Conservation (phyloP, 1,139 yeast genomes). For the Candida mesenterica region DNA sequence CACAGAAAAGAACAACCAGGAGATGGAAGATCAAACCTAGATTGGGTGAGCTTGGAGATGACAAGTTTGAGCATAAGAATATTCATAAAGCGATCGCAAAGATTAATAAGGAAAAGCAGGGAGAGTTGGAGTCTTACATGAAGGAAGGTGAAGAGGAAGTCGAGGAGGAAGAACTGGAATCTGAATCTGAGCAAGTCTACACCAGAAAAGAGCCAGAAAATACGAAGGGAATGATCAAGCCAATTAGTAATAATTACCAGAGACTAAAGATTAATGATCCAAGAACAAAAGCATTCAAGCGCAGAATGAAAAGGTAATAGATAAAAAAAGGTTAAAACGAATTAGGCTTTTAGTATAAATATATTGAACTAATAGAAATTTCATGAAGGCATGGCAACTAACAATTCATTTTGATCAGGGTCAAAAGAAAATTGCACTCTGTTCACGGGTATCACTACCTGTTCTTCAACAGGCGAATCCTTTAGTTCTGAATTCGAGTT, state of each 20-base stretch:
- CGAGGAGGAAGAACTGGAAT: slow-evolving; percentile 18
- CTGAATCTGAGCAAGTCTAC: slow-evolving; percentile 23
- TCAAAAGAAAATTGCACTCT: slow-evolving; percentile 23
- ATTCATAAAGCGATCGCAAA: slow-evolving; percentile 40
- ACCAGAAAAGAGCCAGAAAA: slow-evolving; percentile 10
- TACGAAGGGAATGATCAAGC: slow-evolving; percentile 28
- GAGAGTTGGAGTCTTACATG: slow-evolving; percentile 22
- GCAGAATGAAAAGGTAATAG: slow-evolving; percentile 21
- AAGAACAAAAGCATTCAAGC: slow-evolving; percentile 27
- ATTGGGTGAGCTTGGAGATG: slow-evolving; percentile 22
- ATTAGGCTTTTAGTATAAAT: neutral
- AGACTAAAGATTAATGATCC: slow-evolving; percentile 45
- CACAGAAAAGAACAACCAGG: slow-evolving; percentile 64
- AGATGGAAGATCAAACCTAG: slow-evolving; percentile 56
- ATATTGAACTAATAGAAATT: neutral
- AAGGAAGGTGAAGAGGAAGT: slow-evolving; percentile 16
- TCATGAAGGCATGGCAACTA: slow-evolving; percentile 17
- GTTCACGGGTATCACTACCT: slow-evolving; percentile 5
- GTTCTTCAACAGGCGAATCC: slow-evolving; percentile 5
- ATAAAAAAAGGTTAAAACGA: too few species aligned
- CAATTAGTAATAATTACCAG: slow-evolving; percentile 40
- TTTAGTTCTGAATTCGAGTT: slow-evolving; percentile 9
- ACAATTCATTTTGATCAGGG: slow-evolving; percentile 24
- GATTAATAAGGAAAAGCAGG: slow-evolving; percentile 25
- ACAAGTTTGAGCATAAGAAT: slow-evolving; percentile 32